These are phyloP conservation scores for Millerago galiae DNA, from an alignment of 805 yeast genomes.

Conservation along the genomic window DNA sequence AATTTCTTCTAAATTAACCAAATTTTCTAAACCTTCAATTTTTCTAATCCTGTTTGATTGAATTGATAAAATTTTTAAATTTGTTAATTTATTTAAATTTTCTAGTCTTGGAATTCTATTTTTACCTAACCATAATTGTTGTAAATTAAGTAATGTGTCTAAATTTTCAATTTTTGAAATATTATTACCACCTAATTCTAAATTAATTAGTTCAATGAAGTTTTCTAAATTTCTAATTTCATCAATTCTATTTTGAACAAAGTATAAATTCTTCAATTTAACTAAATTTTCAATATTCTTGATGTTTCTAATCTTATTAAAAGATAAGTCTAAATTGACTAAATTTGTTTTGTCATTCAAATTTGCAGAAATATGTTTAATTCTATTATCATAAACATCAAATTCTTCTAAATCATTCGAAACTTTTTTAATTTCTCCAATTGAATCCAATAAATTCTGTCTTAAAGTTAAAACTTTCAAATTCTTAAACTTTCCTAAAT, in stretches of 20 bases:
- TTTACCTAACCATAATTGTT: constrained; percentile 89
- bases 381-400: constrained; percentile 88
- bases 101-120: constrained; percentile 64
- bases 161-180: constrained; percentile 56
- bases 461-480: constrained; percentile 65
- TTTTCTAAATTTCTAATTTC: constrained; percentile 62
- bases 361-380: constrained; percentile 75
- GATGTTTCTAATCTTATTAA: constrained; percentile 82
- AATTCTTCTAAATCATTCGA: constrained; percentile 61
- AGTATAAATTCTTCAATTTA: constrained; percentile 61
- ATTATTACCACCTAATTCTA: constrained; percentile 90
- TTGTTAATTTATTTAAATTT: constrained; percentile 51
- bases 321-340: constrained; percentile 70
- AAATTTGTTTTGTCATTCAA: constrained; percentile 53
- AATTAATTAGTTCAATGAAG: constrained; percentile 49
- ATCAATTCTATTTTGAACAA: constrained; percentile 82
- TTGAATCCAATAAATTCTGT: constrained; percentile 74
- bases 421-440: constrained; percentile 60
- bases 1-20: constrained; percentile 72
- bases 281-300: constrained; percentile 64
- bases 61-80: constrained; percentile 72
- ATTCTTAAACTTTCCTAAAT: constrained; percentile 47
- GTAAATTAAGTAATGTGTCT: constrained; percentile 46
- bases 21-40: constrained; percentile 73
- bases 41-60: constrained; percentile 79